Percentiles rank a stretch among this genome's conserved stretches.
Evolutionary conservation across 768 basidiomycete genomes (phyloP).

Genomic region (Boletus reticulatus): DNA sequence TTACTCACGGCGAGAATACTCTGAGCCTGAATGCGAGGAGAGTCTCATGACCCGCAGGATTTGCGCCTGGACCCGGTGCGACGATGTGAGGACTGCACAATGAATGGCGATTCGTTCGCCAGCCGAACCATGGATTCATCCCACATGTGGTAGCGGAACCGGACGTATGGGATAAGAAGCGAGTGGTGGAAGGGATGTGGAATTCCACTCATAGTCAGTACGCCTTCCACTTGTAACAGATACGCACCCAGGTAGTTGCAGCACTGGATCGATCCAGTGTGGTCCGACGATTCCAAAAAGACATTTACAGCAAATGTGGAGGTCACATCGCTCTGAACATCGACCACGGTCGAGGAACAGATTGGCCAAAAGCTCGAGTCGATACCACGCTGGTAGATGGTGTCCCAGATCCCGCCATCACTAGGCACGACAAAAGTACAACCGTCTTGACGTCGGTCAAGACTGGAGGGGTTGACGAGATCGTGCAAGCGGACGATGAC

Average conservation of each 20-base stretch:
- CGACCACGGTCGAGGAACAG: not conserved
- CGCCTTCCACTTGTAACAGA: constrained; percentile 7
- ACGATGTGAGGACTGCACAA: not conserved
- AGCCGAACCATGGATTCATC: constrained; percentile 16
- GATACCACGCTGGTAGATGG: constrained; percentile 13
- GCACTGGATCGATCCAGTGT: not conserved
- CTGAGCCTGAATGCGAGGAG: too few species aligned
- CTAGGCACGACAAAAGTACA: constrained; percentile 6
- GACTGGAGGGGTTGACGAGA: constrained; percentile 1
- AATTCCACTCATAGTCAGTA: not conserved
- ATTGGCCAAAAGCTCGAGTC: constrained; percentile 7
- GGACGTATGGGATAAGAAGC: constrained; percentile 11
- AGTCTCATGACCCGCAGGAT: not conserved
- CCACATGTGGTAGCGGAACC: constrained; percentile 19
- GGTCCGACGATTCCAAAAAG: constrained; percentile 12
- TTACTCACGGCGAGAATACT: constrained; percentile 8
- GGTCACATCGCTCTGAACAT: not conserved
- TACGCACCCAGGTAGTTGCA: constrained; percentile 28
- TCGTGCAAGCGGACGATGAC: constrained; percentile 20
- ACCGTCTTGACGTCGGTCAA: constrained; percentile 3
- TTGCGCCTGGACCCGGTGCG: not conserved
- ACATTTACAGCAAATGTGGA: constrained; percentile 27
- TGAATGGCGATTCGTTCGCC: not conserved
- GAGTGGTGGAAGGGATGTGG: not conserved
- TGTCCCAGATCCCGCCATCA: constrained; percentile 14